Conservation (phyloP, 2,329 filamentous ascomycete species). For the Verticillium longisporum region DNA sequence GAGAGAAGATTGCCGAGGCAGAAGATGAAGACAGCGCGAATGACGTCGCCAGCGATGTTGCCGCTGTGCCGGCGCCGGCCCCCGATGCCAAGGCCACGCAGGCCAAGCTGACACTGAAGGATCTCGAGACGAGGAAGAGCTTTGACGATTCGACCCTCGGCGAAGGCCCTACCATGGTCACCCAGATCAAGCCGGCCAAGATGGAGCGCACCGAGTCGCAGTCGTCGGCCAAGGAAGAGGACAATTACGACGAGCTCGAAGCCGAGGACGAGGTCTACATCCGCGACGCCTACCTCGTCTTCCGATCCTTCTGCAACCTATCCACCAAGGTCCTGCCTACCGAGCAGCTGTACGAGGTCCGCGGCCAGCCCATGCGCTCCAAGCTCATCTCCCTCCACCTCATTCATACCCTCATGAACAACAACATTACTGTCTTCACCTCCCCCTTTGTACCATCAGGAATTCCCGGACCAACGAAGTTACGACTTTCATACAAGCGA, state of each 20-base stretch:
- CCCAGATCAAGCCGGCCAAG: slow-evolving; percentile 45
- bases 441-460: slow-evolving; percentile 85
- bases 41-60: slow-evolving; percentile 26
- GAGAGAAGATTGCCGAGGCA: slow-evolving; percentile 15
- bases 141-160: slow-evolving; percentile 62
- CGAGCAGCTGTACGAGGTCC: slow-evolving; percentile 87
- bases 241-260: slow-evolving; percentile 54
- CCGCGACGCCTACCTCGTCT: slow-evolving; percentile 93
- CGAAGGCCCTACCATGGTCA: slow-evolving; percentile 62
- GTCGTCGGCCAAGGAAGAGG: slow-evolving; percentile 39
- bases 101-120: slow-evolving; percentile 59
- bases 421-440: slow-evolving; percentile 84
- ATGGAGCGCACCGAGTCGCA: slow-evolving; percentile 42
- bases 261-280: slow-evolving; percentile 93
- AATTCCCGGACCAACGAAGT: slow-evolving; percentile 84
- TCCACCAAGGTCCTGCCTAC: slow-evolving; percentile 86
- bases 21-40: slow-evolving; percentile 8
- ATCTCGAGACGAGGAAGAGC: slow-evolving; percentile 60
- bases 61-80: slow-evolving; percentile 21
- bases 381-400: slow-evolving; percentile 94
- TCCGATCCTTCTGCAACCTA: slow-evolving; percentile 94
- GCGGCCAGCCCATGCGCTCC: slow-evolving; percentile 93
- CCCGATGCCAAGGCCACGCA: slow-evolving; percentile 17
- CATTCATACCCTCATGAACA: slow-evolving; percentile 91
- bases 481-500: slow-evolving; percentile 86